Evolutionary conservation across 345 rosid species (phyloP), one percentile per base, ranked within the genome.

Genomic region (Ricinus communis): DNA sequence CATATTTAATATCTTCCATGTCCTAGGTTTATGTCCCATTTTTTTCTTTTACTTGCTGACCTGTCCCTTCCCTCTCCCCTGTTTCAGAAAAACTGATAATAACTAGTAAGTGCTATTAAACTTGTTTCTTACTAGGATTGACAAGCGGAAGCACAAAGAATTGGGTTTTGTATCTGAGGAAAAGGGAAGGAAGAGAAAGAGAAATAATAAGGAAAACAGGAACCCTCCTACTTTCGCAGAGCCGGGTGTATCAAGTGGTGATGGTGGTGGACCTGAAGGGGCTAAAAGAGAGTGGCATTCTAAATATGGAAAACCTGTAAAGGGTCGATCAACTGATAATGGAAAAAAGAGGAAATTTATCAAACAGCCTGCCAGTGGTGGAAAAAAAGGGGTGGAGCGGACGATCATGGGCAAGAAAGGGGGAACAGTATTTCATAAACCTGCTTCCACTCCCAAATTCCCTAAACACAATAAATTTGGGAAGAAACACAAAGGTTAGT

Each of bases 101-200:
- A 1, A 21, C 22, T 18, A 38, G n/a, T 63, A 21, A 65, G 41
- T 40, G 40, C 33, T 24, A 6, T 70, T 59, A 43, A 75, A 49
- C 45, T 19, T 62, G 28, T 25, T 10, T 22, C 38, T 38, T 63
- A 43, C 40, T 41, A 79, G 85, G 80, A 36, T 55, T 18, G 70
- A 40, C 36, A 81, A 74, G 61, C 51, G 69, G 70, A 80, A 71
- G 61, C 61, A 19, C 53, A 69, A 74, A 60, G 70, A 68, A 57
- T 70, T 15, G n/a, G 66, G 56, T 36, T 50, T 38, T 47, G 46
- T 21, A 5, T 25, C 68, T 4, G 40, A 25, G 5, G 46, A 52
- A 21, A 56, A 46, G 2, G 60, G 61, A 68, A 62, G 28, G 33
- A 77, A 72, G 68, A 72, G 81, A 68, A 47, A 68, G 61, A 55